These are phyloP conservation scores for Dryadomyces quercus-mongolicae DNA, from an alignment of 2,329 filamentous ascomycete genomes.

Conservation along the genomic window DNA sequence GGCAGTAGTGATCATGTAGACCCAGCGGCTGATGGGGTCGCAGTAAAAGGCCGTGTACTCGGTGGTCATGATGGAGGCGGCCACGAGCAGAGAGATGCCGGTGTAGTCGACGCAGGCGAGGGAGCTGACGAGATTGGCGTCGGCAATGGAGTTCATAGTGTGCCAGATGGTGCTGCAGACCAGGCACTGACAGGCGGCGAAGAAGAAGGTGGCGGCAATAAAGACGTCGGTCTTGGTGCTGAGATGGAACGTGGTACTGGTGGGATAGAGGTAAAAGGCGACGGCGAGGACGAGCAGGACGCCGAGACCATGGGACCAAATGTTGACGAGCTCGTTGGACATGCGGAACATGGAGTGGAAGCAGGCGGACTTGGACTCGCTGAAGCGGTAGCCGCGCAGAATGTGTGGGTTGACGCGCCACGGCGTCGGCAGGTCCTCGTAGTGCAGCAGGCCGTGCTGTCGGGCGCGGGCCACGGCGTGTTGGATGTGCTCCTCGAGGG, in stretches of 20 bases:
- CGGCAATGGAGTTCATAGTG: slow-evolving; percentile 94
- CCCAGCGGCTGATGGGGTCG: slow-evolving; percentile 75
- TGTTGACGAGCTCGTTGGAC: slow-evolving; percentile 93
- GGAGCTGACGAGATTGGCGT: slow-evolving; percentile 77
- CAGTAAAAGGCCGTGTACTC: slow-evolving; percentile 99
- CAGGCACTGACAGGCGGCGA: slow-evolving; percentile 87
- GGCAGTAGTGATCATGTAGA: slow-evolving; percentile 74
- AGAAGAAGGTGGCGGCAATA: slow-evolving; percentile 90
- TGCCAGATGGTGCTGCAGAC: slow-evolving; percentile 96
- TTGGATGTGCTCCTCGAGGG: slow-evolving; percentile 74
- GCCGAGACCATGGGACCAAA: slow-evolving; percentile 90
- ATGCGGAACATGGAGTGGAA: slow-evolving; percentile 70
- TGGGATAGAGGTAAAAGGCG: slow-evolving; percentile 93
- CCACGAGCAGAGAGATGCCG: slow-evolving; percentile 87
- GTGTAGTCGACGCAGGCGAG: slow-evolving; percentile 99
- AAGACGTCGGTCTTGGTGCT: slow-evolving; percentile 82
- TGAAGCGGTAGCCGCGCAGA: slow-evolving; percentile 81
- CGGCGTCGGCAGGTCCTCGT: slow-evolving; percentile 79
- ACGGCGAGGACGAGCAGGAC: slow-evolving; percentile 78
- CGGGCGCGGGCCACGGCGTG: slow-evolving; percentile 62
- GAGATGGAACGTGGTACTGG: slow-evolving; percentile 71
- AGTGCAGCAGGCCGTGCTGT: slow-evolving; percentile 72
- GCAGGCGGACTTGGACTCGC: slow-evolving; percentile 81
- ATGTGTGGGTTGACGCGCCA: slow-evolving; percentile 97
- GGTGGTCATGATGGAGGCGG: slow-evolving; percentile 93